These are phyloP conservation scores for Aspergillus baeticus DNA, from an alignment of 495 filamentous ascomycete genomes.

Conservation along the genomic window DNA sequence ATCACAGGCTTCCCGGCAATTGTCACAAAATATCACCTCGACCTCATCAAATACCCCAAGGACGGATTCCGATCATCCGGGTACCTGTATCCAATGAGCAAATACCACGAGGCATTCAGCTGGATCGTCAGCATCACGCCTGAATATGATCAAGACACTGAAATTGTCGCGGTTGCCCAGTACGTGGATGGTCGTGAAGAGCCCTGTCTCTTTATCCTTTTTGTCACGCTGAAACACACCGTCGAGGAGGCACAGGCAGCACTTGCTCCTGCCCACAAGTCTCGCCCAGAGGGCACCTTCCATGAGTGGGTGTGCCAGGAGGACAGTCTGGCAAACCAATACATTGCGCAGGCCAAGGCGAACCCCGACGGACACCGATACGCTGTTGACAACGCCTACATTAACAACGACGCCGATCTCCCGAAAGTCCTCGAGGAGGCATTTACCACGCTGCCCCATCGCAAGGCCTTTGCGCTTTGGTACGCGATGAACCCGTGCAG, in stretches of 20 bases:
- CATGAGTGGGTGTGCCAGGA: no score
- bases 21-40: slow-evolving; percentile 24
- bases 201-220: no score
- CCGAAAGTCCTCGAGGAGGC: slow-evolving; percentile 38
- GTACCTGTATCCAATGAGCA: slow-evolving; percentile 42
- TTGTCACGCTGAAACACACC: no score
- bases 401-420: slow-evolving; percentile 42
- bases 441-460: slow-evolving; percentile 41
- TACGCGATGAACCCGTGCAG: slow-evolving; percentile 48
- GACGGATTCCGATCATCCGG: slow-evolving; percentile 37
- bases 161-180: no score
- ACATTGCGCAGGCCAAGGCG: no score
- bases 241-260: no score
- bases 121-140: slow-evolving; percentile 42
- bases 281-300: no score
- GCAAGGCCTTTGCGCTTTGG: slow-evolving; percentile 44
- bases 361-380: slow-evolving; percentile 34
- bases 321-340: no score
- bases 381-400: slow-evolving; percentile 49
- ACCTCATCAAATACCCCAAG: slow-evolving; percentile 25
- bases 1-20: no score
- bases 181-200: no score
- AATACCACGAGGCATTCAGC: slow-evolving; percentile 39
- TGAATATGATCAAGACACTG: slow-evolving; percentile 1
- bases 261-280: no score